phyloP scores from a whole-genome alignment of 495 filamentous ascomycete genomes.

The Articulospora tetracladia region DNA sequence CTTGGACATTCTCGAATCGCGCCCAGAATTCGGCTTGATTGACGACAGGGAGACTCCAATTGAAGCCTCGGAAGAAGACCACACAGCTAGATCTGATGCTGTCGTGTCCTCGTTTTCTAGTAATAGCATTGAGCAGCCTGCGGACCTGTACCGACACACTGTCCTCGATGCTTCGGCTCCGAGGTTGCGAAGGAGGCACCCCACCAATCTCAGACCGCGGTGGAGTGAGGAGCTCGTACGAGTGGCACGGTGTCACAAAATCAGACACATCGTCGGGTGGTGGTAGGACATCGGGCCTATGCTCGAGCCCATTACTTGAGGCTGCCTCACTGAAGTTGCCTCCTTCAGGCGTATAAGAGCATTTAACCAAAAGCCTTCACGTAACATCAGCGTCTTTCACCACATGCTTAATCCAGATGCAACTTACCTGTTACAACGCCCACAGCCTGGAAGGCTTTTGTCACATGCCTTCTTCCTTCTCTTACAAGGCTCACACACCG shows the following conservation, averaged over 20 bases:
- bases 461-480: conserved; percentile 19
- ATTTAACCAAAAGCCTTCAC: conserved; percentile 10
- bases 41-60: conserved; percentile 14
- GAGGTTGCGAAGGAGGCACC: background rate
- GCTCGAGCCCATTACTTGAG: background rate
- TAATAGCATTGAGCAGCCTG: conserved; percentile 11
- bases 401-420: background rate
- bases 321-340: background rate
- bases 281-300: background rate
- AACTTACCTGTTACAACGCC: conserved; percentile 13
- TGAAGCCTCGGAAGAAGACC: conserved; percentile 13
- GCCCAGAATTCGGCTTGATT: conserved; percentile 5
- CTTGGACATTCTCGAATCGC: background rate
- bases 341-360: background rate
- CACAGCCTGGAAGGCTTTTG: conserved; percentile 18
- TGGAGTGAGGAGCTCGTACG: background rate
- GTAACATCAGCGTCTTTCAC: background rate
- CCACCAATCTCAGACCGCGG: background rate
- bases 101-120: background rate
- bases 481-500: conserved; percentile 16
- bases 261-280: background rate
- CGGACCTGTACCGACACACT: conserved; percentile 1
- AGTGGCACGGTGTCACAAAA: background rate
- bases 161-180: background rate
- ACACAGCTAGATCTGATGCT: background rate